phyloP scores from a whole-genome alignment of 495 filamentous ascomycete genomes.

The Neurospora africana region DNA sequence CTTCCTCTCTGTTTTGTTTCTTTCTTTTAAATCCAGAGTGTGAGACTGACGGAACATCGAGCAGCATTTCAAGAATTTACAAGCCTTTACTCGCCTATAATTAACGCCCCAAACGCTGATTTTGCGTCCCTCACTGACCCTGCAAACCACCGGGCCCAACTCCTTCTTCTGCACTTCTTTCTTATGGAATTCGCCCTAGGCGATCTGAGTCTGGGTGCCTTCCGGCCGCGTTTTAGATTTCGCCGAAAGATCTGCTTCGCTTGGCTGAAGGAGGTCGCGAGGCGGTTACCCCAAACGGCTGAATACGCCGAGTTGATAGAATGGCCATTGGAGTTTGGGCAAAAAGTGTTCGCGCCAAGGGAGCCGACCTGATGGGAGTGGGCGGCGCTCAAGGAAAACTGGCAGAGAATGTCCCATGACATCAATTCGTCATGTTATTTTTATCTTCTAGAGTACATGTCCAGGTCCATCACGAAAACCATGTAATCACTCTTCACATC shows the following conservation, averaged over 20 bases:
- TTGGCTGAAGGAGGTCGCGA: constrained; percentile 11
- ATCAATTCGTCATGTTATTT: no score
- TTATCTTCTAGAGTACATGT: no score
- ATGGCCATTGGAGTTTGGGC: constrained; percentile 14
- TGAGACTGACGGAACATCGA: neutral
- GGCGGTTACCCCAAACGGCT: constrained; percentile 3
- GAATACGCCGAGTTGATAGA: constrained; percentile 11
- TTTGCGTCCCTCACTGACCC: constrained; percentile 36
- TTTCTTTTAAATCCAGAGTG: neutral
- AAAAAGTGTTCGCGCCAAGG: neutral
- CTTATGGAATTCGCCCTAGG: constrained; percentile 21
- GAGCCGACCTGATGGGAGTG: neutral
- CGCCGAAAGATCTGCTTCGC: constrained; percentile 8
- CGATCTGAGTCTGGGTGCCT: constrained; percentile 5
- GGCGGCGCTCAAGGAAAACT: neutral
- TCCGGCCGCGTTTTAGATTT: constrained; percentile 9
- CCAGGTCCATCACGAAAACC: no score
- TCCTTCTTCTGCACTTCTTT: constrained; percentile 42
- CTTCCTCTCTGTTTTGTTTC: neutral
- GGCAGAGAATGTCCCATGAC: no score
- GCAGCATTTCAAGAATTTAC: constrained; percentile 16
- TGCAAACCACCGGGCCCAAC: constrained; percentile 29
- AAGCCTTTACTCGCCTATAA: constrained; percentile 9
- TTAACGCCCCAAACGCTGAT: constrained; percentile 22
- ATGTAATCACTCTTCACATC: no score